Evolutionary conservation across 345 rosid genomes (phyloP).

Genomic region (Gossypium thurberi): DNA sequence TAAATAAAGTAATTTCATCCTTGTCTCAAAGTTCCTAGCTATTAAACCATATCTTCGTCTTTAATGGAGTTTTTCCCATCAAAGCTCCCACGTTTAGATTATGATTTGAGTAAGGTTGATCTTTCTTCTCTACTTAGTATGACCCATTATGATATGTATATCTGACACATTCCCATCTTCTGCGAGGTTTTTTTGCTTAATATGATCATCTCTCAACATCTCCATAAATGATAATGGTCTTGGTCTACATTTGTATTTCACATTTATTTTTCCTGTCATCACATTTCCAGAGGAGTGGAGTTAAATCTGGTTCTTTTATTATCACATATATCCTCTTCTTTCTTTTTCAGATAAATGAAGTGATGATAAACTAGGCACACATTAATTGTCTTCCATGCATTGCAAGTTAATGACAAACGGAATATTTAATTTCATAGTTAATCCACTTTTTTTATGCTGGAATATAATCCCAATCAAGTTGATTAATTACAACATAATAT

Average conservation of each 20-base stretch:
- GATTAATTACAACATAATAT: background rate
- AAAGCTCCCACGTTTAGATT: background rate
- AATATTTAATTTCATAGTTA: background rate
- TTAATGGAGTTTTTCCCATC: background rate
- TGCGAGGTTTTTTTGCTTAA: background rate
- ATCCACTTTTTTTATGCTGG: background rate
- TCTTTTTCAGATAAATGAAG: background rate
- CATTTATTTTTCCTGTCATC: background rate
- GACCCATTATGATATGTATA: background rate
- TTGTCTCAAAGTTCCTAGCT: slow-evolving; percentile 6
- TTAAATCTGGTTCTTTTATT: background rate
- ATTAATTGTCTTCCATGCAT: slow-evolving; percentile 1
- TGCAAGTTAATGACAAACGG: background rate
- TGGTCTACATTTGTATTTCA: background rate
- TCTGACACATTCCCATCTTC: background rate
- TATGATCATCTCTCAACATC: no score
- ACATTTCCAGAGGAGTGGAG: background rate
- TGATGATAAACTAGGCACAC: background rate
- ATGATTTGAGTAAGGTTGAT: background rate
- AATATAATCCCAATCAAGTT: background rate
- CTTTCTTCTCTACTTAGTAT: background rate
- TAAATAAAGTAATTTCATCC: slow-evolving; percentile 30
- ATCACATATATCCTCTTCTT: background rate
- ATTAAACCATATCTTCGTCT: background rate
- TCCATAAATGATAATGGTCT: background rate